Conservation (phyloP, 345 rosid genomes). For the Firmiana major region DNA sequence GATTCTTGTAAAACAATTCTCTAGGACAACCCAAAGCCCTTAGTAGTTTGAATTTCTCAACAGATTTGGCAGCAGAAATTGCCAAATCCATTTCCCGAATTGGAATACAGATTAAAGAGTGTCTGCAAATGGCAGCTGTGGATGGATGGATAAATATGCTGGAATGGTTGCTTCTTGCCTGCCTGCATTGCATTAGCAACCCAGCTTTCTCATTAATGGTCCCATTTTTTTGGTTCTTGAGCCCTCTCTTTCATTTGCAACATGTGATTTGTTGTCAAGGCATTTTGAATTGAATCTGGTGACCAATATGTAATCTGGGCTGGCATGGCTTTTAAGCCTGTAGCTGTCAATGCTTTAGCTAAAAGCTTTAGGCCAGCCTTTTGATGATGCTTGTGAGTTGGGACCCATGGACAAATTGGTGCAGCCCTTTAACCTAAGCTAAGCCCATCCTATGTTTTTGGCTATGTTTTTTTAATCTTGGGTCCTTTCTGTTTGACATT, state of each 20-base stretch:
- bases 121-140: background rate
- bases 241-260: background rate
- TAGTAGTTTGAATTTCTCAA: background rate
- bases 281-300: background rate
- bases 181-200: background rate
- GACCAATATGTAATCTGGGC: background rate
- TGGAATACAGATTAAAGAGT: background rate
- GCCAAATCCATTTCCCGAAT: background rate
- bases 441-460: background rate
- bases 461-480: background rate
- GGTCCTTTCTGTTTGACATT: conserved; percentile 1
- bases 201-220: conserved; percentile 1
- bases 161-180: background rate
- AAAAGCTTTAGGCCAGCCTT: background rate
- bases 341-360: background rate
- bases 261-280: background rate
- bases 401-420: background rate
- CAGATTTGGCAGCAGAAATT: background rate
- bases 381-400: background rate
- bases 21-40: background rate
- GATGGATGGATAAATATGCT: background rate
- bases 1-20: background rate
- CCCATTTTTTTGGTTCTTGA: background rate
- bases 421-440: background rate
- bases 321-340: background rate